These are phyloP conservation scores for Beverwykella pulmonaria DNA, from an alignment of 495 filamentous ascomycete species.

Conservation along the genomic window DNA sequence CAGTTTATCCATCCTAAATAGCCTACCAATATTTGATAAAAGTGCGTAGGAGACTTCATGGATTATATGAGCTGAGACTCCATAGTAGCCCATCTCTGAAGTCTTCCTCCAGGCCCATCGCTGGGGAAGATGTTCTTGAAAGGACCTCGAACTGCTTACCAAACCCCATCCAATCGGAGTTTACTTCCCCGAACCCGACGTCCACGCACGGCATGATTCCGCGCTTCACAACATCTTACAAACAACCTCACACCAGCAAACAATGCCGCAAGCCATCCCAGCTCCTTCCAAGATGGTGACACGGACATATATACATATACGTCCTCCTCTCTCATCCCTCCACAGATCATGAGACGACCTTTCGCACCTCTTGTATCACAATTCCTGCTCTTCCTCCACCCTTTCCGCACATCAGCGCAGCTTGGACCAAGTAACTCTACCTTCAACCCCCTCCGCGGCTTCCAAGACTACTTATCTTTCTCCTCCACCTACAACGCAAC, in stretches of 20 bases:
- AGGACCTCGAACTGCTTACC: too few species aligned
- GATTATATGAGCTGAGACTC: too few species aligned
- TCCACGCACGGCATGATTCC: conserved; percentile 1
- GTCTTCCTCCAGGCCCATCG: too few species aligned
- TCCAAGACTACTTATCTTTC: conserved; percentile 4
- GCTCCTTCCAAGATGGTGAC: conserved; percentile 11
- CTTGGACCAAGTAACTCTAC: conserved; percentile 1
- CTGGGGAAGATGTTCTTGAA: too few species aligned
- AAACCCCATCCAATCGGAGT: background rate
- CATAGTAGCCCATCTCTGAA: too few species aligned
- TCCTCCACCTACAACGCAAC: background rate
- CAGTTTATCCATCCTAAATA: too few species aligned
- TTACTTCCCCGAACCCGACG: background rate
- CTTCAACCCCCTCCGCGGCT: conserved; percentile 8
- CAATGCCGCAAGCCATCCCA: background rate
- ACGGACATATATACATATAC: background rate
- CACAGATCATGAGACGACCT: conserved; percentile 20
- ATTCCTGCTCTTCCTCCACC: background rate
- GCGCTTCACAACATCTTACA: conserved; percentile 13
- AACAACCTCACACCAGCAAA: background rate
- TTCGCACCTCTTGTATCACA: background rate
- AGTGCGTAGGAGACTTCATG: too few species aligned
- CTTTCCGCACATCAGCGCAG: background rate
- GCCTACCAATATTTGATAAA: too few species aligned
- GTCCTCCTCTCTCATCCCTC: background rate